These are phyloP conservation scores for Elasticomyces elasticus DNA, from an alignment of 495 filamentous ascomycete species.

Conservation along the genomic window DNA sequence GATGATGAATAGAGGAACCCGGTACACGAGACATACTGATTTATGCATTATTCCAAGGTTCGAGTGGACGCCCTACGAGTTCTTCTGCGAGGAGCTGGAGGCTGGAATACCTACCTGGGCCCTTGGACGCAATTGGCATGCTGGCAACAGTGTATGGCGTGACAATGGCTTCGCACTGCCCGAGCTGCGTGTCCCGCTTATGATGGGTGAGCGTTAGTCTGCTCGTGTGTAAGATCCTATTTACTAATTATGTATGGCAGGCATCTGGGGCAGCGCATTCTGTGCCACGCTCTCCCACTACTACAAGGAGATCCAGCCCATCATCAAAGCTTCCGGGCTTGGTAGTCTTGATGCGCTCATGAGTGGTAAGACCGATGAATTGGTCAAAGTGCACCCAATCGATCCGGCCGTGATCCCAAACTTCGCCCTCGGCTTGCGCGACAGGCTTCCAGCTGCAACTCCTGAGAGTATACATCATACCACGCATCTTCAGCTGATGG, in stretches of 20 bases:
- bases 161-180: conserved; percentile 57
- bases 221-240: not conserved
- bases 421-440: conserved; percentile 69
- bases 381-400: conserved; percentile 85
- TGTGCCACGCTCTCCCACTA: conserved; percentile 93
- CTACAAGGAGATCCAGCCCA: conserved; percentile 79
- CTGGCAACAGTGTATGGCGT: conserved; percentile 53
- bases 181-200: conserved; percentile 65
- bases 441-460: conserved; percentile 58
- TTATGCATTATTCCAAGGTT: no score
- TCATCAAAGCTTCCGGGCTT: conserved; percentile 64
- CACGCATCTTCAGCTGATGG: conserved; percentile 74
- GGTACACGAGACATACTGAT: no score
- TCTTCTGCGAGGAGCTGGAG: conserved; percentile 84
- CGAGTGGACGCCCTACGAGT: conserved; percentile 87
- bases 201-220: conserved; percentile 45
- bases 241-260: not conserved
- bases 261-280: conserved; percentile 91
- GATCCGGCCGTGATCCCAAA: conserved; percentile 84
- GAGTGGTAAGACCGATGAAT: conserved; percentile 65
- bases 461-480: conserved; percentile 62
- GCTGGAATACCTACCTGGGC: conserved; percentile 95
- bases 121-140: conserved; percentile 69
- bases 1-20: no score
- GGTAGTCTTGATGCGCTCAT: conserved; percentile 75